Conservation (phyloP, 2,329 filamentous ascomycete genomes). For the Cercospora sp. region DNA sequence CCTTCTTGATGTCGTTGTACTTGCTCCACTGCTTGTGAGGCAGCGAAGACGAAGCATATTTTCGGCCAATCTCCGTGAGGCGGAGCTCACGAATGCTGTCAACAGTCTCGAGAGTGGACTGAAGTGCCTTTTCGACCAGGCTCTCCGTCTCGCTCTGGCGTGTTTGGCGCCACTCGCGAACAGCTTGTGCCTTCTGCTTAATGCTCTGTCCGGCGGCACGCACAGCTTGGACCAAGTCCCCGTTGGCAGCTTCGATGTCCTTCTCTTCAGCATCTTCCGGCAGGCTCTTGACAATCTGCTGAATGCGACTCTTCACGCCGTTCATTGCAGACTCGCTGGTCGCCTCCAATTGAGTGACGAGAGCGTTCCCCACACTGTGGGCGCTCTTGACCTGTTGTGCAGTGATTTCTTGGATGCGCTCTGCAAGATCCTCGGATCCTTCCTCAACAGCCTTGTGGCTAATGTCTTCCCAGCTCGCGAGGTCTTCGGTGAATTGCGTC, state of each 20-base stretch:
- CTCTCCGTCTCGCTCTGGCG: constrained; percentile 70
- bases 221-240: constrained; percentile 57
- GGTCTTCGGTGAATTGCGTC: constrained; percentile 70
- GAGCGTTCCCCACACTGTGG: constrained; percentile 63
- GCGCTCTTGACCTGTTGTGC: constrained; percentile 66
- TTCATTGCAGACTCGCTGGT: constrained; percentile 64
- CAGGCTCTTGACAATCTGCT: constrained; percentile 55
- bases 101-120: constrained; percentile 78
- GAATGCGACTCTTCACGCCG: constrained; percentile 67
- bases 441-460: constrained; percentile 84
- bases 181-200: constrained; percentile 72
- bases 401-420: constrained; percentile 69
- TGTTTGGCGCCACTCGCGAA: constrained; percentile 72
- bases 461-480: constrained; percentile 83
- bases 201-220: constrained; percentile 70
- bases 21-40: constrained; percentile 98
- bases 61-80: constrained; percentile 86
- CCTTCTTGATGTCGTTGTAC: constrained; percentile 82
- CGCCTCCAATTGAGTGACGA: constrained; percentile 68
- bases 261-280: constrained; percentile 58
- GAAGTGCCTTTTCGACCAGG: constrained; percentile 70
- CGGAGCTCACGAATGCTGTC: constrained; percentile 80
- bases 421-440: constrained; percentile 67
- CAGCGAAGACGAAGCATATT: constrained; percentile 92
- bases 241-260: constrained; percentile 54